These are phyloP conservation scores for Geosmithia putterillii DNA, from an alignment of 2,329 filamentous ascomycete genomes.

Conservation along the genomic window DNA sequence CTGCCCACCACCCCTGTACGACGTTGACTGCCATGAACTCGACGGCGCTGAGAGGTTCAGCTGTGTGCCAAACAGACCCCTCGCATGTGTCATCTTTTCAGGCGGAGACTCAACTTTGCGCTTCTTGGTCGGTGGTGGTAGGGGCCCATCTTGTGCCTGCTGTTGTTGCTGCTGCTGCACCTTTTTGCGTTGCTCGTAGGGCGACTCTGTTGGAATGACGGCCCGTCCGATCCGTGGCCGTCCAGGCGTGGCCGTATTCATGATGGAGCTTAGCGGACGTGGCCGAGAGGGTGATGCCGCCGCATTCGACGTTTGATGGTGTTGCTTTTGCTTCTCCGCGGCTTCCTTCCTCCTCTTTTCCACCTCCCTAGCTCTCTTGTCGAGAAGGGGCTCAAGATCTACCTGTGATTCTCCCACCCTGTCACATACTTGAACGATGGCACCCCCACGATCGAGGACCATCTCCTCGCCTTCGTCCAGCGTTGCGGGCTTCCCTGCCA, in stretches of 20 bases:
- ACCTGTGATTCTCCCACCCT: constrained; percentile 61
- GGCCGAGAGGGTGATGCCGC: constrained; percentile 12
- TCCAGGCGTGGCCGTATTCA: constrained; percentile 13
- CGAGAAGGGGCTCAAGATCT: constrained; percentile 63
- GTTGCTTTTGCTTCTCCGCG: constrained; percentile 18
- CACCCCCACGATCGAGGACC: constrained; percentile 59
- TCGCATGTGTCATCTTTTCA: constrained; percentile 19
- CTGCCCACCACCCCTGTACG: constrained; percentile 8
- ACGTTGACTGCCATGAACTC: constrained; percentile 3
- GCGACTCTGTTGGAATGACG: constrained; percentile 17
- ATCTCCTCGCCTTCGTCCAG: constrained; percentile 75
- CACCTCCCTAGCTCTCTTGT: constrained; percentile 51
- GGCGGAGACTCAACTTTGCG: constrained; percentile 16
- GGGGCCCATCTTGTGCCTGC: not conserved
- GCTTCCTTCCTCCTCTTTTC: constrained; percentile 33
- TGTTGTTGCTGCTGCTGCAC: constrained; percentile 5
- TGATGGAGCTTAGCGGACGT: constrained; percentile 27
- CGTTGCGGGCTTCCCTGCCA: constrained; percentile 49
- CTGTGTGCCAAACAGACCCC: constrained; percentile 19
- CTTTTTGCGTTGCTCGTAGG: constrained; percentile 14
- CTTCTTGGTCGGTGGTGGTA: constrained; percentile 13
- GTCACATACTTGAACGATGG: constrained; percentile 73
- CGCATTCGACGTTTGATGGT: constrained; percentile 1
- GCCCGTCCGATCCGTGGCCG: constrained; percentile 21
- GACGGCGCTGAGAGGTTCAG: constrained; percentile 15